Evolutionary conservation across 768 basidiomycete genomes (phyloP).

Genomic region (Rhizopogon vesiculosus): DNA sequence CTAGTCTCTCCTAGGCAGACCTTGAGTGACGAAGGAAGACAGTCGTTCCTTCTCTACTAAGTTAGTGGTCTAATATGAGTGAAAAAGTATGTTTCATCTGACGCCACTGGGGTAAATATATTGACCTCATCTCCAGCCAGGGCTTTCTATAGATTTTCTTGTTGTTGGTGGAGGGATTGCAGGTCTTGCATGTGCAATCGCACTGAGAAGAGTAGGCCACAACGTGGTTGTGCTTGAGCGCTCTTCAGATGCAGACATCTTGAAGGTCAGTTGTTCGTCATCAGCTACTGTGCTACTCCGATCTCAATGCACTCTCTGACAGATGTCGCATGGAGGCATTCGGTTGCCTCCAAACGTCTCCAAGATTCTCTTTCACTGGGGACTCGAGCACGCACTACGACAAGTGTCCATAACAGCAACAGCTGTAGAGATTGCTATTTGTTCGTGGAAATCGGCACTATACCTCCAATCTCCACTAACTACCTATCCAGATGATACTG

Average conservation of each 20-base stretch:
- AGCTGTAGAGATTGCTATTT: conserved; percentile 21
- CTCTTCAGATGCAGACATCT: conserved; percentile 32
- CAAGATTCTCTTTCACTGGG: conserved; percentile 52
- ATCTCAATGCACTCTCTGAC: neutral
- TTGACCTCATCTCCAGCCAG: conserved; percentile 1
- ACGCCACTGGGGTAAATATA: neutral
- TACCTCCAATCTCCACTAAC: conserved; percentile 8
- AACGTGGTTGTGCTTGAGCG: conserved; percentile 54
- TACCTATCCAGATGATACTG: conserved; percentile 35
- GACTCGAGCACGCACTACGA: conserved; percentile 38
- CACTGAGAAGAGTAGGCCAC: conserved; percentile 55
- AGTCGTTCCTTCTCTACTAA: no score
- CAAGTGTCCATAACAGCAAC: conserved; percentile 23
- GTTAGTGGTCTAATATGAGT: neutral
- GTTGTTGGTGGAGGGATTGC: conserved; percentile 50
- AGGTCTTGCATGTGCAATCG: conserved; percentile 52
- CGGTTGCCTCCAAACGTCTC: conserved; percentile 58
- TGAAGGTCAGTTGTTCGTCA: conserved; percentile 22
- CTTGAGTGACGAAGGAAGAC: no score
- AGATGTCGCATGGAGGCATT: conserved; percentile 35
- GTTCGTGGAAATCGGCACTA: conserved; percentile 13
- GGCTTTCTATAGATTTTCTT: conserved; percentile 32
- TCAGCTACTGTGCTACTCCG: neutral
- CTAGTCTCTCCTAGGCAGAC: no score
- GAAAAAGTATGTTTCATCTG: neutral